A percentile compares a stretch with the other conserved stretches of the same genome.
Conservation (phyloP, 306 rosid species). For the Spatholobus suberectus region DNA sequence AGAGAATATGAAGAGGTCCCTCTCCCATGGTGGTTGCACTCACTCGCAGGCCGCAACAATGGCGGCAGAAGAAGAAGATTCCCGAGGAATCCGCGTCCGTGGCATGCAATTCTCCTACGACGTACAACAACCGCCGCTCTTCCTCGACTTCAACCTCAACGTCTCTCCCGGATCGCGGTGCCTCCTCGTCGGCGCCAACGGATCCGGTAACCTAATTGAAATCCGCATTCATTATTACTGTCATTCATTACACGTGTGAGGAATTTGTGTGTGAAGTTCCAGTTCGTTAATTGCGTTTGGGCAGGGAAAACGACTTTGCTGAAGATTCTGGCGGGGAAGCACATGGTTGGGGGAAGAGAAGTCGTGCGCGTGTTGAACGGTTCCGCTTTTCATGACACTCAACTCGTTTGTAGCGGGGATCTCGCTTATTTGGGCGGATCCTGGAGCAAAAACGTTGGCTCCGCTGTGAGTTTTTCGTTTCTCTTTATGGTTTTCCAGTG, state of each 20-base stretch:
- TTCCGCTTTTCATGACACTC: conserved; percentile 93
- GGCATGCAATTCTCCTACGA: conserved; percentile 85
- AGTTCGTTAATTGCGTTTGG: conserved; percentile 8
- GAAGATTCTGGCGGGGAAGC: conserved; percentile 88
- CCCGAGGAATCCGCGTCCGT: conserved; percentile 56
- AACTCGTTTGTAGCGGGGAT: conserved; percentile 85
- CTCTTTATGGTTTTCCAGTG: background rate
- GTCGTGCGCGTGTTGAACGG: conserved; percentile 83
- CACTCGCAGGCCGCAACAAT: conserved; percentile 31
- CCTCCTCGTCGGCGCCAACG: conserved; percentile 95
- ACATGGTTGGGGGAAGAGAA: conserved; percentile 96
- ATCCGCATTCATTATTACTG: background rate
- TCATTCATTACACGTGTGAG: background rate
- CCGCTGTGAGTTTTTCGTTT: conserved; percentile 68
- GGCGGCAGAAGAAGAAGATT: conserved; percentile 53
- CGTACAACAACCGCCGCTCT: conserved; percentile 61
- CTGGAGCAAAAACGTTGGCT: conserved; percentile 88
- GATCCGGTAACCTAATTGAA: conserved; percentile 68
- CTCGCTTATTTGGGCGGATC: conserved; percentile 96
- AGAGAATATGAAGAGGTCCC: conserved; percentile 6
- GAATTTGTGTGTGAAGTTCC: background rate
- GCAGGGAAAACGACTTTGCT: conserved; percentile 90
- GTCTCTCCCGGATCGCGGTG: conserved; percentile 88
- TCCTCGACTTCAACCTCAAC: conserved; percentile 71
- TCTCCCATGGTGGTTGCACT: background rate